Evolutionary conservation across 106 monocot species (phyloP).

Genomic region (Acorus gramineus): DNA sequence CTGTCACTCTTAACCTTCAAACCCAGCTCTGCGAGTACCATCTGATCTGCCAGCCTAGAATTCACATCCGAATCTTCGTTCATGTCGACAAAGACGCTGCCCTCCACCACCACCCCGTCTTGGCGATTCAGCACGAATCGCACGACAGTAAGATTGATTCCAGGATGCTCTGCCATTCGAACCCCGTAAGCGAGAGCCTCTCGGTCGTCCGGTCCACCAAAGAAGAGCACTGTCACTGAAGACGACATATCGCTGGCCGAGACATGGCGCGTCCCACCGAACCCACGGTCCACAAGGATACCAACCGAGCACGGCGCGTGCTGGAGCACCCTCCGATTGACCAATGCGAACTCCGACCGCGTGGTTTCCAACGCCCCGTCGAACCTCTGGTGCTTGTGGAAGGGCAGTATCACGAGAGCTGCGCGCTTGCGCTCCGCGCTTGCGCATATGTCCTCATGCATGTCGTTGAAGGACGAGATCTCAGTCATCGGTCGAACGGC

Average conservation of each 20-base stretch:
- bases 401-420: slow-evolving; percentile 29
- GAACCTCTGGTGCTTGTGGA: slow-evolving; percentile 32
- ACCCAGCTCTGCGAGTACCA: background rate
- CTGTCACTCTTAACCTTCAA: slow-evolving; percentile 3
- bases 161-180: slow-evolving; percentile 30
- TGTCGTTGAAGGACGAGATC: slow-evolving; percentile 17
- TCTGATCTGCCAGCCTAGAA: background rate
- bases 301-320: slow-evolving; percentile 37
- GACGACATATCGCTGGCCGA: slow-evolving; percentile 18
- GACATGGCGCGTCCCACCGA: slow-evolving; percentile 13
- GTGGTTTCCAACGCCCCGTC: slow-evolving; percentile 21
- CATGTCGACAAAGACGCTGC: slow-evolving; percentile 6
- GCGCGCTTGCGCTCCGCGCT: slow-evolving; percentile 24
- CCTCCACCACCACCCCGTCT: background rate
- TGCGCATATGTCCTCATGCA: slow-evolving; percentile 33
- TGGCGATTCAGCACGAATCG: slow-evolving; percentile 2
- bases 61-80: background rate
- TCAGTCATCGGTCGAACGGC: slow-evolving; percentile 21
- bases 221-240: slow-evolving; percentile 13
- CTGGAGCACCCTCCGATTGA: slow-evolving; percentile 23
- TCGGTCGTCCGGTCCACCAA: slow-evolving; percentile 26
- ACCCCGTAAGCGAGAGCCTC: slow-evolving; percentile 25
- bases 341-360: slow-evolving; percentile 7
- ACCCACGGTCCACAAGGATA: slow-evolving; percentile 38
- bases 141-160: slow-evolving; percentile 18